A percentile compares a stretch with the other conserved stretches of the same genome.
Evolutionary conservation across 1,284 basidiomycete species (phyloP).

Genomic region (Irpex rosettiformis): DNA sequence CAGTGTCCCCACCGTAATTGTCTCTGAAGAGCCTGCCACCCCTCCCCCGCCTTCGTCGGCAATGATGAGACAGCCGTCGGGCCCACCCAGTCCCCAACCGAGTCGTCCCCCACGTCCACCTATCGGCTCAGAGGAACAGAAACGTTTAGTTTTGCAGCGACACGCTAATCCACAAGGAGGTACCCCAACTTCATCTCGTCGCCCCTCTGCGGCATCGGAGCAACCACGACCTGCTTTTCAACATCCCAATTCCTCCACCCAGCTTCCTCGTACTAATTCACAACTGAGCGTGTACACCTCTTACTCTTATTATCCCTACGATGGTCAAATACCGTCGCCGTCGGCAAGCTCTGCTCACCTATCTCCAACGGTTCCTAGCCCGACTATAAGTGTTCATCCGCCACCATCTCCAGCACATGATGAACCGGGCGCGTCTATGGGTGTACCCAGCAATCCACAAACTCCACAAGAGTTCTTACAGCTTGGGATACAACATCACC

Average conservation of each 20-base stretch:
- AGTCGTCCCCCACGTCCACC: slow-evolving; percentile 46
- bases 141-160: slow-evolving; percentile 57
- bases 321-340: slow-evolving; percentile 30
- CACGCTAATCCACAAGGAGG: slow-evolving; percentile 35
- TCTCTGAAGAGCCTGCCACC: slow-evolving; percentile 30
- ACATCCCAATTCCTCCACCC: not conserved
- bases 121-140: slow-evolving; percentile 47
- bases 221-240: slow-evolving; percentile 1
- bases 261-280: slow-evolving; percentile 14
- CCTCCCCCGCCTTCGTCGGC: slow-evolving; percentile 20
- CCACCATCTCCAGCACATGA: slow-evolving; percentile 14
- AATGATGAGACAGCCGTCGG: not conserved
- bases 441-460: slow-evolving; percentile 17
- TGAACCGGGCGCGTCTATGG: slow-evolving; percentile 15
- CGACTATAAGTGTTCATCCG: slow-evolving; percentile 2
- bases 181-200: slow-evolving; percentile 9
- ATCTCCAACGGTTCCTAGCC: slow-evolving; percentile 15
- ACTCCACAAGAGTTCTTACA: slow-evolving; percentile 66
- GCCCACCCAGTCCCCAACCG: slow-evolving; percentile 38
- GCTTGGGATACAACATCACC: slow-evolving; percentile 80
- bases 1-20: slow-evolving; percentile 42
- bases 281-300: slow-evolving; percentile 57
- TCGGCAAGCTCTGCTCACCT: slow-evolving; percentile 2
- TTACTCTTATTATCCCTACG: slow-evolving; percentile 64
- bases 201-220: slow-evolving; percentile 5